Conservation (phyloP, 2,329 filamentous ascomycete genomes). For the Neopestalotiopsis sp. region DNA sequence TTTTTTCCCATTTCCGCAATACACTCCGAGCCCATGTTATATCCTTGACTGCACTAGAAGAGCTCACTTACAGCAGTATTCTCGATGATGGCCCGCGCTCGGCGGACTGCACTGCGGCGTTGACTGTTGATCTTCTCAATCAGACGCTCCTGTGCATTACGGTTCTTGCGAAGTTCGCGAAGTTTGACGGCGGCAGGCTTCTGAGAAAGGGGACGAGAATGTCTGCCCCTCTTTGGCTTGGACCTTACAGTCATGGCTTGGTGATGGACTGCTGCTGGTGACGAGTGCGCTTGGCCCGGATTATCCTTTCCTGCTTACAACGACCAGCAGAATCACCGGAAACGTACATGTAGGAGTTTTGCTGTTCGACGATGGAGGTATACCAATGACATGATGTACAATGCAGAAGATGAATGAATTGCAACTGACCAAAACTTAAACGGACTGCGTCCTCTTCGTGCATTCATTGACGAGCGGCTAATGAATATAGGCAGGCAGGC, state of each 20-base stretch:
- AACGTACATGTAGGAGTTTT: too few species aligned
- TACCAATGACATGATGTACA: too few species aligned
- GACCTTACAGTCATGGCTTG: not conserved
- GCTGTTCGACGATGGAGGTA: too few species aligned
- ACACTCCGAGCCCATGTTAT: not conserved
- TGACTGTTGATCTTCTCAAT: constrained; percentile 13
- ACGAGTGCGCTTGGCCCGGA: not conserved
- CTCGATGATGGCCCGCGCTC: not conserved
- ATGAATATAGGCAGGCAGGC: too few species aligned
- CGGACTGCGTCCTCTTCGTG: too few species aligned
- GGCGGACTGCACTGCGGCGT: constrained; percentile 6
- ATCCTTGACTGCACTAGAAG: not conserved
- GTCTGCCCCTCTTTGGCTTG: not conserved
- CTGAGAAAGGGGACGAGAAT: constrained; percentile 5
- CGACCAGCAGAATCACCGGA: too few species aligned
- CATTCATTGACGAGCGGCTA: too few species aligned
- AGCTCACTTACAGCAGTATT: not conserved
- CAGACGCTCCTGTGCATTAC: constrained; percentile 7
- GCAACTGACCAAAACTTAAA: too few species aligned
- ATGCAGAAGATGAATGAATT: too few species aligned
- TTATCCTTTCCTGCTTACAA: not conserved
- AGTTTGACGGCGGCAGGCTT: constrained; percentile 13
- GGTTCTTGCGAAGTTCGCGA: constrained; percentile 1
- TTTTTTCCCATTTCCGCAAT: not conserved
- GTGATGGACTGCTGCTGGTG: not conserved